Percentiles rank a stretch among this genome's conserved stretches.
These are phyloP conservation scores for Ophiostoma piceae DNA, from an alignment of 2,329 filamentous ascomycete species.

Conservation along the genomic window DNA sequence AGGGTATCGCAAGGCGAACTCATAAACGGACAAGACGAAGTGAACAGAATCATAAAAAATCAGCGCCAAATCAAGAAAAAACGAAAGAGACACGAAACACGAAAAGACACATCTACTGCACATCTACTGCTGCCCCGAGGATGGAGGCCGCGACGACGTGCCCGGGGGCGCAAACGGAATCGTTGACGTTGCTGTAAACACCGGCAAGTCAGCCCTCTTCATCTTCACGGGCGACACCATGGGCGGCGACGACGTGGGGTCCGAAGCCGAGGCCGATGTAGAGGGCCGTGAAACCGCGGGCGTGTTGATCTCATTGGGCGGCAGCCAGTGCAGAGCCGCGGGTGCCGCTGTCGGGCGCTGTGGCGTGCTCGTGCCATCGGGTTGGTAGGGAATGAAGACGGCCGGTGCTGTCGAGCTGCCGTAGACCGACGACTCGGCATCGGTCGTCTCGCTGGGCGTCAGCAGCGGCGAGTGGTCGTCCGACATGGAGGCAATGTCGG, in stretches of 20 bases:
- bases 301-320: slow-evolving; percentile 38
- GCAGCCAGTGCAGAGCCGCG: slow-evolving; percentile 46
- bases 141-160: neutral
- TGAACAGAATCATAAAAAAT: neutral
- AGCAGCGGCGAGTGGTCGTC: slow-evolving; percentile 9
- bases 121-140: slow-evolving; percentile 3
- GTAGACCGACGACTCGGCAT: slow-evolving; percentile 2
- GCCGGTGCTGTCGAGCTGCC: slow-evolving; percentile 31
- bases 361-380: slow-evolving; percentile 42
- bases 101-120: neutral
- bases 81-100: neutral
- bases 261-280: neutral
- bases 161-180: slow-evolving; percentile 40
- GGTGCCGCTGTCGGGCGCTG: slow-evolving; percentile 4
- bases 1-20: slow-evolving; percentile 10
- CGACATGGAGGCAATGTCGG: neutral
- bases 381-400: slow-evolving; percentile 52
- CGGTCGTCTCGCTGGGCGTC: slow-evolving; percentile 8
- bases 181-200: slow-evolving; percentile 40
- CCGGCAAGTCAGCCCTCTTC: slow-evolving; percentile 38
- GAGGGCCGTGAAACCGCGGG: neutral
- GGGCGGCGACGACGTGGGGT: neutral
- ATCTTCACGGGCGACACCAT: slow-evolving; percentile 29
- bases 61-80: too few species aligned
- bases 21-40: neutral